Percentiles rank a stretch among this genome's conserved stretches.
phyloP scores from a whole-genome alignment of 768 basidiomycete species.

The Rhodosporidiobolus odoratus region DNA sequence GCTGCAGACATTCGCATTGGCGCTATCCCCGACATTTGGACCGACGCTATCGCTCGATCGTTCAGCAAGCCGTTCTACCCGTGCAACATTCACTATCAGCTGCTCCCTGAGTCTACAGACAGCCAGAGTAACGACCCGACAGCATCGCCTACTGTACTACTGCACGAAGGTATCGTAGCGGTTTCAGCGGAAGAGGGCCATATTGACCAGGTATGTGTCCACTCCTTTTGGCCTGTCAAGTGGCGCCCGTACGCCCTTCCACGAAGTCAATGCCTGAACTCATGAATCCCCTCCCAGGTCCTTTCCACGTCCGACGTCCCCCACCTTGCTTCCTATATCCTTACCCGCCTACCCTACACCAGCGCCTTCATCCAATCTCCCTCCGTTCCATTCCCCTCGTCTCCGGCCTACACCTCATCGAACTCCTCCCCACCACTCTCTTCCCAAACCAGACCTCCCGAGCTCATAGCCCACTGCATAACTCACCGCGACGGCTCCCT shows the following conservation, averaged over 20 bases:
- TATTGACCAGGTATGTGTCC: neutral
- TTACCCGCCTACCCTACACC: constrained; percentile 5
- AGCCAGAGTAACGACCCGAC: fast-evolving
- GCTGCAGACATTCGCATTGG: constrained; percentile 19
- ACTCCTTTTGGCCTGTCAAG: neutral
- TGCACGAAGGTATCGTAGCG: neutral
- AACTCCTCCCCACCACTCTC: neutral
- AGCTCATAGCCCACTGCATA: constrained; percentile 20
- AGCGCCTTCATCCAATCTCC: neutral
- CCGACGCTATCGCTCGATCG: neutral
- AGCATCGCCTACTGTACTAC: neutral
- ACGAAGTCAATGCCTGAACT: neutral
- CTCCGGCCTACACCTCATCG: neutral
- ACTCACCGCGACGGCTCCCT: constrained; percentile 33
- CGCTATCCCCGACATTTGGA: constrained; percentile 18
- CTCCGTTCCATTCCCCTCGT: neutral
- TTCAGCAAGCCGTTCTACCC: constrained; percentile 5
- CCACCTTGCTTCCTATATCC: constrained; percentile 14
- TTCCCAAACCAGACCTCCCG: neutral
- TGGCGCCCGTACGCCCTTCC: too few species aligned
- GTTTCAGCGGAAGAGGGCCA: neutral
- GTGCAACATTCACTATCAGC: constrained; percentile 10
- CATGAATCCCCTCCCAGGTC: constrained; percentile 7
- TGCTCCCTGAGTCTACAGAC: neutral
- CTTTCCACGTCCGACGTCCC: constrained; percentile 27